phyloP scores from a whole-genome alignment of 805 yeast genomes.

The Starmerella kuoi region DNA sequence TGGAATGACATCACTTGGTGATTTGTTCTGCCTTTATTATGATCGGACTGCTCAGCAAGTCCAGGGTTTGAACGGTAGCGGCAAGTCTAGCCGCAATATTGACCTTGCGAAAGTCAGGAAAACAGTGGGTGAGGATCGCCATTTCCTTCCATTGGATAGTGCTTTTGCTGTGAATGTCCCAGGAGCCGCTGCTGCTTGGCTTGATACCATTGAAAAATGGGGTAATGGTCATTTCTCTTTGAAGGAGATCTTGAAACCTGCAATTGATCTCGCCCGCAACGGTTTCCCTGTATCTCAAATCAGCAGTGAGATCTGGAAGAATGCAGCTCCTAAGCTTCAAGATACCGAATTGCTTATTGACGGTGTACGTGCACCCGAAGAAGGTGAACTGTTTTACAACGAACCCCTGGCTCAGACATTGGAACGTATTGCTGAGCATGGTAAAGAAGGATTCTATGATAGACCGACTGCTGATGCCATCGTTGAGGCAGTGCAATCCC shows the following conservation, averaged over 20 bases:
- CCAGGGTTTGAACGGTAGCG: slow-evolving; percentile 63
- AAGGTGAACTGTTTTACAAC: slow-evolving; percentile 49
- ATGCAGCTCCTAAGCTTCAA: slow-evolving; percentile 32
- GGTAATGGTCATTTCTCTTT: slow-evolving; percentile 57
- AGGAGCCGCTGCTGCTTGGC: slow-evolving; percentile 73
- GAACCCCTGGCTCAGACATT: slow-evolving; percentile 42
- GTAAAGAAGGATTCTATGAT: slow-evolving; percentile 55
- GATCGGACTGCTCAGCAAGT: slow-evolving; percentile 40
- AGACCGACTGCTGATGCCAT: slow-evolving; percentile 62
- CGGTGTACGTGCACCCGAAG: slow-evolving; percentile 36
- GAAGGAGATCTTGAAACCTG: slow-evolving; percentile 36
- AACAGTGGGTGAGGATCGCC: slow-evolving; percentile 33
- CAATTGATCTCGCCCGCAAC: slow-evolving; percentile 50
- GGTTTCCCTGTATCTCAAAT: slow-evolving; percentile 57
- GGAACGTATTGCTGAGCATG: slow-evolving; percentile 40
- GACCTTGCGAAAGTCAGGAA: slow-evolving; percentile 23
- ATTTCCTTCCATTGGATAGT: slow-evolving; percentile 41
- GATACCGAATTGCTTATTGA: slow-evolving; percentile 28
- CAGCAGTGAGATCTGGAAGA: slow-evolving; percentile 41
- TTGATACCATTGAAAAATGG: slow-evolving; percentile 55
- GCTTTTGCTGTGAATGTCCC: slow-evolving; percentile 59
- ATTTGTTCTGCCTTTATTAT: slow-evolving; percentile 47
- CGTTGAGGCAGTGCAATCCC: slow-evolving; percentile 37
- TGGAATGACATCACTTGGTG: slow-evolving; percentile 33
- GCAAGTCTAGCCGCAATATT: slow-evolving; percentile 47